Percentiles rank a stretch among this genome's conserved stretches.
These are phyloP conservation scores for Sporobolus alterniflorus DNA, from an alignment of 202 grass and related monocot genomes.

Conservation along the genomic window DNA sequence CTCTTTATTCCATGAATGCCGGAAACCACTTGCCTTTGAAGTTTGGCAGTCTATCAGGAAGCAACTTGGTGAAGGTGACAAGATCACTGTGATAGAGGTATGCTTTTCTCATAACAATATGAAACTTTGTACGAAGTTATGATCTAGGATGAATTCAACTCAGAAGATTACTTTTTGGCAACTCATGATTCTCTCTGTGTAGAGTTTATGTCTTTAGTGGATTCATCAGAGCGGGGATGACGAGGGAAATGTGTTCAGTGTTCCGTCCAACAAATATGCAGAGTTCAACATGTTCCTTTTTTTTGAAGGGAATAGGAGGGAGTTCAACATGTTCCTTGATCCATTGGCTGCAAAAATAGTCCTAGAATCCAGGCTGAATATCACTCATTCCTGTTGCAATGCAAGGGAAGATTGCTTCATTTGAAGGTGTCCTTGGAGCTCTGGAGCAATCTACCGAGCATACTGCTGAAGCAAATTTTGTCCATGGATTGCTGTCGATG, in stretches of 20 bases:
- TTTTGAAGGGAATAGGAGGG: no score
- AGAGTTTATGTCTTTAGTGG: constrained; percentile 86
- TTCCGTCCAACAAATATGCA: constrained; percentile 66
- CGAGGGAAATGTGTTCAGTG: constrained; percentile 72
- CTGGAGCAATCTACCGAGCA: constrained; percentile 20
- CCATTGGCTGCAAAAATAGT: constrained; percentile 74
- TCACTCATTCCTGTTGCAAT: constrained; percentile 65
- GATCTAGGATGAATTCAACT: background rate
- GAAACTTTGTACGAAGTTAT: background rate
- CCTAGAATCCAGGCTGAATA: constrained; percentile 61
- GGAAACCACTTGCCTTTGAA: constrained; percentile 63
- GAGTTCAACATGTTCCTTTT: constrained; percentile 93
- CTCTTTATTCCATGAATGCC: constrained; percentile 20
- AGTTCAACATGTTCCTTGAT: constrained; percentile 94
- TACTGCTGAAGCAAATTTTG: constrained; percentile 72
- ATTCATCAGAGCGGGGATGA: constrained; percentile 41
- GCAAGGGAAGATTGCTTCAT: constrained; percentile 65
- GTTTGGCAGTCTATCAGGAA: constrained; percentile 68
- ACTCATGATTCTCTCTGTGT: background rate
- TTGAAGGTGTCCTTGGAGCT: constrained; percentile 41
- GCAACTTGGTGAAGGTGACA: constrained; percentile 56
- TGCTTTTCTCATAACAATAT: background rate
- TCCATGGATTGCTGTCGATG: constrained; percentile 48
- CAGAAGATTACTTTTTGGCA: background rate
- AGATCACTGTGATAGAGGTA: constrained; percentile 75